Percentiles rank a stretch among this genome's conserved stretches.
Evolutionary conservation across 352 stramenopile genomes (phyloP).

Genomic region (Phytophthora palmivora): DNA sequence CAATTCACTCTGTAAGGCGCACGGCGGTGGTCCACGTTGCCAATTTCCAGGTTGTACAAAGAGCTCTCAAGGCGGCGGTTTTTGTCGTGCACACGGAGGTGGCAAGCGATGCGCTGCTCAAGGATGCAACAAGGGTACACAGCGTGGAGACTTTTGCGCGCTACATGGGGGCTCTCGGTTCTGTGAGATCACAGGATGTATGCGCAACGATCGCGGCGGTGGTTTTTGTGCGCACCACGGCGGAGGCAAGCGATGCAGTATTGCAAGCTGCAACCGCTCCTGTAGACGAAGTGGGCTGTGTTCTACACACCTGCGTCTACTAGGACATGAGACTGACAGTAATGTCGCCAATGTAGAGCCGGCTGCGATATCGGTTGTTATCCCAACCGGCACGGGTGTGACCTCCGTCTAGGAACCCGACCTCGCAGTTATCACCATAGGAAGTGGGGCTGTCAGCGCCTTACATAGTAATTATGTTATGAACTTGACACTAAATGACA

Average conservation of each 20-base stretch:
- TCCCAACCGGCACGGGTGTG: constrained; percentile 12
- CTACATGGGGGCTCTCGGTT: constrained; percentile 82
- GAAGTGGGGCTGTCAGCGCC: constrained; percentile 7
- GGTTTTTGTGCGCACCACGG: constrained; percentile 76
- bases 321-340: constrained; percentile 18
- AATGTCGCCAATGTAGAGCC: constrained; percentile 2
- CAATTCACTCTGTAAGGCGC: constrained; percentile 81
- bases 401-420: constrained; percentile 12
- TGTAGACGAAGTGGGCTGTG: constrained; percentile 79
- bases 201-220: constrained; percentile 81
- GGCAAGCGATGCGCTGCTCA: constrained; percentile 84
- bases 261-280: constrained; percentile 71
- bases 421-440: not conserved
- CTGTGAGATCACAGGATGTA: constrained; percentile 79
- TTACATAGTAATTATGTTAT: constrained; percentile 38
- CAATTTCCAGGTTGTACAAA: constrained; percentile 66
- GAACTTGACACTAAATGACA: constrained; percentile 19
- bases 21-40: constrained; percentile 83
- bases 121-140: constrained; percentile 87
- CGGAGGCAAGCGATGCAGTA: constrained; percentile 76
- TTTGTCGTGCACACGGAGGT: constrained; percentile 82
- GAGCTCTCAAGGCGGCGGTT: constrained; percentile 76
- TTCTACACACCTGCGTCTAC: constrained; percentile 66
- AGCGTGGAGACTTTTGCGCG: constrained; percentile 85
- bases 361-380: not conserved